Base-by-base conservation (phyloP, 2,329 filamentous ascomycete genomes). In the Penicillium sumatraense region DNA sequence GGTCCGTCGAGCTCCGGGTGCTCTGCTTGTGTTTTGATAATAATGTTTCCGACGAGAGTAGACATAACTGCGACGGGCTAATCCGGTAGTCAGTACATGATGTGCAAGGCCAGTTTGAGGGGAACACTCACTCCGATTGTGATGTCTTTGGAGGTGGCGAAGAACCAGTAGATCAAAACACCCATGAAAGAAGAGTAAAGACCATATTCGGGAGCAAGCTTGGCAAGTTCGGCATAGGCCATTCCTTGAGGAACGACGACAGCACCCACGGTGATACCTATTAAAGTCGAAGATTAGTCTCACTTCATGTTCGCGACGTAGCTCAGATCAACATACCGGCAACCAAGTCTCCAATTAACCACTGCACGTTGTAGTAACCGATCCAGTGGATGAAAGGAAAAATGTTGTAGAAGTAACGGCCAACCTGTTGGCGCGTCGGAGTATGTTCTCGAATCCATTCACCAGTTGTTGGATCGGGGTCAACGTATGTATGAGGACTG, bases 81-180 rank as follows among this genome's bases (percentile, higher is more conserved):
- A 26, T 38, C 5, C 14, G 3, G 7, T 2, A 27, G 7, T n/a
- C n/a, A n/a, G n/a, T n/a, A n/a, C n/a, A n/a, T n/a, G n/a, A n/a
- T n/a, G n/a, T n/a, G n/a, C 6, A 31, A 3, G 11, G 29, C 4
- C 11, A 31, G 11, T 31, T 27, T 9, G 14, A 16, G 24, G 38
- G 36, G 41, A 29, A 21, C 2, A 83, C 87, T 77, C 81, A 90
- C 89, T 14, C 93, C 93, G 53, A 98, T 98, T 9, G 93, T 97
- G 69, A 99, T 98, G 74, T 99, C 93, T 72, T 98, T 99, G 13
- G 93, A 97, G 0, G 95, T 99, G 29, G 93, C 95, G 69, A 98
- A 98, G 70, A 97, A 89, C 93, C 93, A 98, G 76, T 99, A 99
- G 58, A 96, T 82, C 59, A 96, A 74, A 14, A 96, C 93, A 48